These are phyloP conservation scores for Flaveria linearis DNA, from an alignment of 129 eudicot species.

Conservation along the genomic window DNA sequence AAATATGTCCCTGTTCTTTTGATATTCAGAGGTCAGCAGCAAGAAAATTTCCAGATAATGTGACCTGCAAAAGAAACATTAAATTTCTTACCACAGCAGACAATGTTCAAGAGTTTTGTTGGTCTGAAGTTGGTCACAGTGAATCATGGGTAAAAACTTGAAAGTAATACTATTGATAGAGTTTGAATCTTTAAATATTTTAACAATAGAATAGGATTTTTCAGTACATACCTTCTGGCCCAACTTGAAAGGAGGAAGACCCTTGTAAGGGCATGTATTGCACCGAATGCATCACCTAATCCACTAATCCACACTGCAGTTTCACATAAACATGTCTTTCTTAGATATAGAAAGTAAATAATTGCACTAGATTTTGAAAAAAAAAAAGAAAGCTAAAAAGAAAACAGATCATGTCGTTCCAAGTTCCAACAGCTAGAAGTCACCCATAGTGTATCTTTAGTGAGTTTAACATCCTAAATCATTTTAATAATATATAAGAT, in stretches of 20 bases:
- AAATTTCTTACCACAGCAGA: neutral
- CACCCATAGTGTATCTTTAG: too few relatives aligned
- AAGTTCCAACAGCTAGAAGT: too few relatives aligned
- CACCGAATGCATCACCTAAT: constrained; percentile 93
- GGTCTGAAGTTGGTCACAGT: neutral
- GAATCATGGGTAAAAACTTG: neutral
- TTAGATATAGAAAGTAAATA: neutral
- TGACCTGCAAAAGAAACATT: constrained; percentile 46
- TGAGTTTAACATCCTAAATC: too few relatives aligned
- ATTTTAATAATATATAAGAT: too few relatives aligned
- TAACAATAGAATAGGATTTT: neutral
- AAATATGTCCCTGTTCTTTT: neutral
- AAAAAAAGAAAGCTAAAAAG: neutral
- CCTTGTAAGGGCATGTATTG: constrained; percentile 84
- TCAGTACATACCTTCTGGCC: constrained; percentile 69
- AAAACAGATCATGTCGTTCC: neutral
- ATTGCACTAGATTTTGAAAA: neutral
- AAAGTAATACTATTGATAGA: neutral
- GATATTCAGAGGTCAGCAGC: constrained; percentile 54
- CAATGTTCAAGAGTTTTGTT: neutral
- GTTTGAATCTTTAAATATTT: neutral
- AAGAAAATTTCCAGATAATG: constrained; percentile 57
- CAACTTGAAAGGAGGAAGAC: constrained; percentile 76
- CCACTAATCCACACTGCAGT: constrained; percentile 76
- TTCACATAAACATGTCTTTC: neutral